These are phyloP conservation scores for Ramaria sp. DNA, from an alignment of 768 basidiomycete species.

Conservation along the genomic window DNA sequence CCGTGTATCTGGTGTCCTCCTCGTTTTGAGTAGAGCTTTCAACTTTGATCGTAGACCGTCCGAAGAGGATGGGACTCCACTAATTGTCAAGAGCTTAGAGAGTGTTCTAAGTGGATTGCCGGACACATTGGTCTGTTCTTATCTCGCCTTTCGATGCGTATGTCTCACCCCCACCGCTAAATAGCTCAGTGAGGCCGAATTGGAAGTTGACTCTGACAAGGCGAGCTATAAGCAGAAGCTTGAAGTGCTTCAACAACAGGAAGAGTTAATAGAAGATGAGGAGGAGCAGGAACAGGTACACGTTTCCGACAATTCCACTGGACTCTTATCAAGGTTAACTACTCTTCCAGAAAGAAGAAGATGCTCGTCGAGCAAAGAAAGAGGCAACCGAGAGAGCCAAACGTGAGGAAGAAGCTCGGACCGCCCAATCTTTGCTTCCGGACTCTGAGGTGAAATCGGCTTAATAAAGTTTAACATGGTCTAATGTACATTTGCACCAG, in stretches of 20 bases:
- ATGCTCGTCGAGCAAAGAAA: slow-evolving; percentile 76
- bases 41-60: slow-evolving; percentile 73
- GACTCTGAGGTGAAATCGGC: slow-evolving; percentile 63
- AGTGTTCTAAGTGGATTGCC: slow-evolving; percentile 86
- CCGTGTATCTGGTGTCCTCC: slow-evolving; percentile 85
- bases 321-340: neutral
- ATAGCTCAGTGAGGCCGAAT: slow-evolving; percentile 92
- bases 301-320: neutral
- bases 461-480: neutral
- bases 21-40: slow-evolving; percentile 92
- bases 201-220: slow-evolving; percentile 88
- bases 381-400: slow-evolving; percentile 60
- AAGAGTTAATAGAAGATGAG: slow-evolving; percentile 99
- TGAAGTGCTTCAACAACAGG: slow-evolving; percentile 94
- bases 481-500: neutral
- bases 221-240: slow-evolving; percentile 97
- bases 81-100: slow-evolving; percentile 73
- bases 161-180: slow-evolving; percentile 4
- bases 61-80: slow-evolving; percentile 74
- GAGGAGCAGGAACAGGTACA: slow-evolving; percentile 82
- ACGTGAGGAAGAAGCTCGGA: slow-evolving; percentile 52
- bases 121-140: slow-evolving; percentile 72
- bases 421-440: slow-evolving; percentile 75
- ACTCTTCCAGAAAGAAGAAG: slow-evolving; percentile 55
- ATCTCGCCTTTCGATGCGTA: neutral